Conservation (phyloP, 345 rosid genomes). For the Citrus glauca region DNA sequence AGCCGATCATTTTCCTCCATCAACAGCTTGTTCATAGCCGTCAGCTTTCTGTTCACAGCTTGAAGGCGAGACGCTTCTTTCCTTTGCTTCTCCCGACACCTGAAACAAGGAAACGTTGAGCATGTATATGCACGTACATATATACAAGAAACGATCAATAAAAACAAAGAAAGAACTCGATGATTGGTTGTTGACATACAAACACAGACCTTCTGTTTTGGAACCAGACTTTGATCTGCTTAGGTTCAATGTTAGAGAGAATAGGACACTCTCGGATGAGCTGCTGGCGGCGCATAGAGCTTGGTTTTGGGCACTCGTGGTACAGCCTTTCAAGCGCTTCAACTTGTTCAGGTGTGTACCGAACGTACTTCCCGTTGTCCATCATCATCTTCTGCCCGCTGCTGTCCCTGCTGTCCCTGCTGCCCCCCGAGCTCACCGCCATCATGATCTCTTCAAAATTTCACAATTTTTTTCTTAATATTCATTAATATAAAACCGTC, state of each 20-base stretch:
- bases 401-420: conserved; percentile 58
- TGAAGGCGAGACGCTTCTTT: conserved; percentile 76
- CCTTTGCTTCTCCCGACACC: conserved; percentile 78
- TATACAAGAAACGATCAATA: not conserved
- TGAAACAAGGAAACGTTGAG: conserved; percentile 12
- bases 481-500: no score
- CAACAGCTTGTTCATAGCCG: conserved; percentile 78
- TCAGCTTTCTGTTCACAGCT: conserved; percentile 71
- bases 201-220: conserved; percentile 58
- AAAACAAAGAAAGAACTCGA: not conserved
- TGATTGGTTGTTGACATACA: not conserved
- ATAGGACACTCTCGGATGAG: conserved; percentile 71
- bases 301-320: conserved; percentile 74
- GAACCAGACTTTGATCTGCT: conserved; percentile 89
- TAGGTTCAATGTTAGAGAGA: conserved; percentile 78
- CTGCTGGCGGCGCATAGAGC: conserved; percentile 79
- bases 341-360: conserved; percentile 82
- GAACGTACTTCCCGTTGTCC: conserved; percentile 76
- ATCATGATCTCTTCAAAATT: conserved; percentile 31
- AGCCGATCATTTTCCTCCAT: conserved; percentile 84
- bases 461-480: not conserved
- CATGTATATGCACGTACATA: no score
- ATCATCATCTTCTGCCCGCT: conserved; percentile 28
- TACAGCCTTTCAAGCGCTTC: conserved; percentile 74
- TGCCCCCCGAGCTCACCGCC: conserved; percentile 54